Conservation (phyloP, 768 basidiomycete genomes). For the Rhizopogon sp. region DNA sequence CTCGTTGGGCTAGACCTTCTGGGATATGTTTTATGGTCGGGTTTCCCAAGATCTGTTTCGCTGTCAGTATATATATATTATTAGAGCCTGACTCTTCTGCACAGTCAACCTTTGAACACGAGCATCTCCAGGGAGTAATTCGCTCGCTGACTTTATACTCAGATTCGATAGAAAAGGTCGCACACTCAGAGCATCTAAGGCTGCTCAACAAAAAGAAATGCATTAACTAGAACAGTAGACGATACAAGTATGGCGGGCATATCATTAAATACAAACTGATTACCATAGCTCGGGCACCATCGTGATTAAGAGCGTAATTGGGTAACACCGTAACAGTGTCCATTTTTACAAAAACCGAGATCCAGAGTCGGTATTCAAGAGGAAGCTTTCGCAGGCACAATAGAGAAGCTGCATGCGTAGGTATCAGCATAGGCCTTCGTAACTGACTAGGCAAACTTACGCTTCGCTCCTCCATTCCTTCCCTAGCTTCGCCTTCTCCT, state of each 20-base stretch:
- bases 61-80: no score
- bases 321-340: neutral
- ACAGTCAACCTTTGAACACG: neutral
- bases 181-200: no score
- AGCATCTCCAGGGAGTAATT: no score
- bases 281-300: neutral
- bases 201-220: neutral
- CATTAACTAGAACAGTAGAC: neutral
- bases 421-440: neutral
- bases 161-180: no score
- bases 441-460: constrained; percentile 22
- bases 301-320: neutral
- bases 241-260: neutral
- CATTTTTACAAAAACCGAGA: neutral
- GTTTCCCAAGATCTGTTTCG: no score
- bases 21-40: neutral
- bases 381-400: neutral
- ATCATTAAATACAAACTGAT: neutral
- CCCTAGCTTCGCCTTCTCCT: constrained; percentile 37
- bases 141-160: no score
- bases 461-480: constrained; percentile 52
- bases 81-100: no score
- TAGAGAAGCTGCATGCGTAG: neutral
- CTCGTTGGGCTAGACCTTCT: neutral
- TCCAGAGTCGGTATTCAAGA: neutral